Evolutionary conservation across 768 basidiomycete species (phyloP), one percentile per base, ranked within the genome.

Genomic region (Auriscalpium microsporum): DNA sequence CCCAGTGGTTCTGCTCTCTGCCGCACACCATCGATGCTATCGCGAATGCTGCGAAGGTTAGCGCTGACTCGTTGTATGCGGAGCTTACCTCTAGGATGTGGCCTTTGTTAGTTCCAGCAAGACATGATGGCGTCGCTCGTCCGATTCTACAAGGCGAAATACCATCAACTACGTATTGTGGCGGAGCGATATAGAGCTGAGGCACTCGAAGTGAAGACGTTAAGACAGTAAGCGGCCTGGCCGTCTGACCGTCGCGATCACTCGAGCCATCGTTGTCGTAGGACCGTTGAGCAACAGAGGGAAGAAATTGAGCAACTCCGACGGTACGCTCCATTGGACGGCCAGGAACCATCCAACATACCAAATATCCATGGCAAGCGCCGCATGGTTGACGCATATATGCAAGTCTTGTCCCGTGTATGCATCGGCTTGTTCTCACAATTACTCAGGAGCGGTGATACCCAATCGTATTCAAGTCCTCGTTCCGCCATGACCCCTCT

Each of bases 1-100:
- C 83, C 10, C 78, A 84, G 34, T 91, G 89, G 89, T 92, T 92
- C 71, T 75, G 75, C 10, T 77, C 82, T 36, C 68, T 86, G 33
- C 81, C 87, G 8, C 69, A 73, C 54, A 70, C 79, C 2, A 68
- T 90, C 33, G 88, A 92, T 64, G 67, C 76, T 23, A 68, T 87
- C 28, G 82, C 87, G 44, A 79, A 78, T 61, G 79, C 89, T 16
- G 76, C 79, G 50, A 87, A 86, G 76, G 89, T 86, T 53, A 8
- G 65, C 61, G 36, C 28, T 40, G 2, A 17, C 3, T 21, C 10
- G 8, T 51, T 10, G 16, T 33, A 19, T 19, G 21, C 36, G 33
- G 37, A 19, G 33, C 44, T 46, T 3, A 28, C 40, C 46, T n/a
- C 52, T 38, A 7, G 48, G 38, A 9, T 10, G 17, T 21, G n/a